A percentile compares a stretch with the other conserved stretches of the same genome.
phyloP scores from a whole-genome alignment of 148 eudicot species.

The Mesembryanthemum crystallinum region DNA sequence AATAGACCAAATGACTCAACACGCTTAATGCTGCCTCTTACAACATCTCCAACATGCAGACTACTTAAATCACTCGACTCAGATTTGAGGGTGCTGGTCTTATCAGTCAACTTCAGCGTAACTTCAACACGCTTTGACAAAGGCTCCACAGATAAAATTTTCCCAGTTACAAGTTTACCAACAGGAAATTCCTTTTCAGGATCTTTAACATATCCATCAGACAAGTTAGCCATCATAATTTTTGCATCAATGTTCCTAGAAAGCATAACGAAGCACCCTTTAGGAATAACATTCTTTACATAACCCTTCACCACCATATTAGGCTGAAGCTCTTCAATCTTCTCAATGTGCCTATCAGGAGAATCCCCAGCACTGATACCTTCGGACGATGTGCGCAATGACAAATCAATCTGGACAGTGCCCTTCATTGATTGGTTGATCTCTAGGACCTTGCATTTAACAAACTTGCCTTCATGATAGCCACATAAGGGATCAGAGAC shows the following conservation, averaged over 20 bases:
- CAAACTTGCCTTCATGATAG: conserved; percentile 78
- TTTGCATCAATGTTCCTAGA: conserved; percentile 80
- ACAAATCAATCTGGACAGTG: conserved; percentile 74
- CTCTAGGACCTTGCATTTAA: conserved; percentile 77
- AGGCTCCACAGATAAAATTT: conserved; percentile 82
- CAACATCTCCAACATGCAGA: conserved; percentile 58
- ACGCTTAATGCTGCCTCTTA: conserved; percentile 74
- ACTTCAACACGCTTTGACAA: conserved; percentile 86
- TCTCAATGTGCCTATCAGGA: conserved; percentile 39
- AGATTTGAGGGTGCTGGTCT: conserved; percentile 34
- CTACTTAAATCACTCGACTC: conserved; percentile 34
- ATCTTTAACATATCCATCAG: conserved; percentile 66
- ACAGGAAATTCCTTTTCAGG: conserved; percentile 77
- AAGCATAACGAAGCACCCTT: conserved; percentile 86
- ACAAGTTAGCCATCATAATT: conserved; percentile 70
- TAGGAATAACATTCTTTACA: conserved; percentile 73
- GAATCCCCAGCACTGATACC: conserved; percentile 32
- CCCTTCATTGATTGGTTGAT: conserved; percentile 52
- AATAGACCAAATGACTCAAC: conserved; percentile 80
- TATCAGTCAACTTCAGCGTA: conserved; percentile 56
- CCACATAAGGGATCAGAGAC: conserved; percentile 65
- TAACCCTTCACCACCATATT: conserved; percentile 78
- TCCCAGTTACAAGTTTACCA: conserved; percentile 80
- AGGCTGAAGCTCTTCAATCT: conserved; percentile 67
- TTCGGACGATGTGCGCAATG: conserved; percentile 47